Evolutionary conservation across 306 rosid species (phyloP).

Genomic region (Cicer pinnatifidum): DNA sequence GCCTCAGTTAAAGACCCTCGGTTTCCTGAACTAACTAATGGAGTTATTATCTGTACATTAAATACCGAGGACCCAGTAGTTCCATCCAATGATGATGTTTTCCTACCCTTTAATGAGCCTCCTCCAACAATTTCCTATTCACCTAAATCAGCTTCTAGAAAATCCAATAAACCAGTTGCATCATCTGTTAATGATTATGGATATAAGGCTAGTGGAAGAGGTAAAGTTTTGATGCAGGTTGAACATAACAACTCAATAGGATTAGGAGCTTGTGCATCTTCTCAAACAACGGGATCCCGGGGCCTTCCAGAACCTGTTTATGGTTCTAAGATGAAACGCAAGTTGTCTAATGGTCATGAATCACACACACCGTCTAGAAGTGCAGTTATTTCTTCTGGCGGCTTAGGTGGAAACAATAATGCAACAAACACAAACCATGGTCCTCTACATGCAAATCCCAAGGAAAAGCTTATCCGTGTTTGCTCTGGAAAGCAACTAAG

Average conservation of each 20-base stretch:
- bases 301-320: conserved; percentile 44
- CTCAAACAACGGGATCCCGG: conserved; percentile 54
- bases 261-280: conserved; percentile 54
- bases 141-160: conserved; percentile 42
- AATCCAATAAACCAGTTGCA: conserved; percentile 47
- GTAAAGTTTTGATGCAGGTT: conserved; percentile 49
- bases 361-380: conserved; percentile 48
- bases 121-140: conserved; percentile 46
- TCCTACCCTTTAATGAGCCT: conserved; percentile 57
- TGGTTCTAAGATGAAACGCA: conserved; percentile 54
- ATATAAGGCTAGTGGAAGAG: conserved; percentile 50
- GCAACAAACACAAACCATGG: conserved; percentile 47
- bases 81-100: conserved; percentile 82
- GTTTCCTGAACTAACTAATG: conserved; percentile 57
- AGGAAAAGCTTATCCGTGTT: conserved; percentile 52
- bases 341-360: conserved; percentile 49
- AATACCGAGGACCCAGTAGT: conserved; percentile 80
- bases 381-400: conserved; percentile 49
- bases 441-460: conserved; percentile 44
- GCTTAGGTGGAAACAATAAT: conserved; percentile 46
- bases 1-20: conserved; percentile 51
- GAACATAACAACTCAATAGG: conserved; percentile 57
- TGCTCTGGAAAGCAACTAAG: conserved; percentile 46
- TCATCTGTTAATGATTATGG: conserved; percentile 55
- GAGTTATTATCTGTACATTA: conserved; percentile 59